phyloP scores from a whole-genome alignment of 2,329 filamentous ascomycete species.

The Phaeophleospora eucalypticola region DNA sequence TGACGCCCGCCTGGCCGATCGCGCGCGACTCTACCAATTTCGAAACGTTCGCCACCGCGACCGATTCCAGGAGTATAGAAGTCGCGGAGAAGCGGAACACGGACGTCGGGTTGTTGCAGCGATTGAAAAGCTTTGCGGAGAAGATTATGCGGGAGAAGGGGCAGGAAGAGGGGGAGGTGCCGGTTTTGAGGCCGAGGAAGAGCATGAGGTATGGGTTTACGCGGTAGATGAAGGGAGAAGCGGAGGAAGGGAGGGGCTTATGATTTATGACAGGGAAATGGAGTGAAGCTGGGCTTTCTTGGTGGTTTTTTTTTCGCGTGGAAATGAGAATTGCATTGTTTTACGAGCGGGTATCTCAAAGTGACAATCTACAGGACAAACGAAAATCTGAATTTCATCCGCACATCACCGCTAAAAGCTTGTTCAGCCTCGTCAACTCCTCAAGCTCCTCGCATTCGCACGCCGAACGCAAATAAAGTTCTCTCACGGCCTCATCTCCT shows the following conservation, averaged over 20 bases:
- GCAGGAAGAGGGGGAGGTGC: slow-evolving; percentile 14
- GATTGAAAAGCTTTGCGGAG: slow-evolving; percentile 7
- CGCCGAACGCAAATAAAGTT: no score
- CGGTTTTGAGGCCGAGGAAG: slow-evolving; percentile 25
- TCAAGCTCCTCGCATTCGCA: no score
- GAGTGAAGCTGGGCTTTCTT: background rate
- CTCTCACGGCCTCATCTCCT: background rate
- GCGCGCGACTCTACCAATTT: background rate
- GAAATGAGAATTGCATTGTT: background rate
- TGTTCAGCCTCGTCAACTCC: no score
- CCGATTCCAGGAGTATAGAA: slow-evolving; percentile 6
- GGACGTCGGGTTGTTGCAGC: background rate
- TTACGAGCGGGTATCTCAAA: background rate
- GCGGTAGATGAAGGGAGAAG: background rate
- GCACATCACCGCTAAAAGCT: no score
- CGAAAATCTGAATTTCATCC: no score
- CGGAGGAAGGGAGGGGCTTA: background rate
- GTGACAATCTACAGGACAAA: no score
- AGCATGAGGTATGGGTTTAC: slow-evolving; percentile 21
- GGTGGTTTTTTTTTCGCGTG: background rate
- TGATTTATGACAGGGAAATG: background rate
- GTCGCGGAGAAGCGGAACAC: slow-evolving; percentile 3
- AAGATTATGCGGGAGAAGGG: slow-evolving; percentile 5
- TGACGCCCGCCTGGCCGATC: slow-evolving; percentile 18
- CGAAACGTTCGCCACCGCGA: slow-evolving; percentile 9